Conservation (phyloP, 495 filamentous ascomycete genomes). For the Staphylotrichum tortipilum region DNA sequence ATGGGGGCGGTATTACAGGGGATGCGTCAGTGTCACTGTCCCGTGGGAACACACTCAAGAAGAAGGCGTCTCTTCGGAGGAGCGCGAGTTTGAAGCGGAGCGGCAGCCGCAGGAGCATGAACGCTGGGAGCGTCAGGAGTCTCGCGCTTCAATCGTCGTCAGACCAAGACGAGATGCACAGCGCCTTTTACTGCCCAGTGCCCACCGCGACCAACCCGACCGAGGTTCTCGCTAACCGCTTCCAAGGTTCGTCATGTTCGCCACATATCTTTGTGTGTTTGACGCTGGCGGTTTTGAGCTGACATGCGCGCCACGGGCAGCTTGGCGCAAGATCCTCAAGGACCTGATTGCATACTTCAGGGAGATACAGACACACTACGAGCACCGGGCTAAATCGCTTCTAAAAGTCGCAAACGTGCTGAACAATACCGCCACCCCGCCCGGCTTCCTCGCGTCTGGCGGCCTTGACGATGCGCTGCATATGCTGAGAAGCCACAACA, state of each 20-base stretch:
- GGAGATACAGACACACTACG: slow-evolving; percentile 86
- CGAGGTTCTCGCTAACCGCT: slow-evolving; percentile 79
- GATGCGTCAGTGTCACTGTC: slow-evolving; percentile 41
- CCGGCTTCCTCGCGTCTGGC: slow-evolving; percentile 63
- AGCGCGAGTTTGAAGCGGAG: slow-evolving; percentile 69
- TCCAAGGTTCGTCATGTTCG: slow-evolving; percentile 58
- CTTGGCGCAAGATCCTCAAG: slow-evolving; percentile 92
- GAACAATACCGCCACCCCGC: slow-evolving; percentile 66
- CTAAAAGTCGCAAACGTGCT: slow-evolving; percentile 75
- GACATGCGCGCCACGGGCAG: slow-evolving; percentile 35
- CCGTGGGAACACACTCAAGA: slow-evolving; percentile 72
- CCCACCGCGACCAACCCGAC: slow-evolving; percentile 83
- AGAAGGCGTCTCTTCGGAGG: slow-evolving; percentile 69
- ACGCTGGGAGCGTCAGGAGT: slow-evolving; percentile 74
- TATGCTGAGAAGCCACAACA: slow-evolving; percentile 74
- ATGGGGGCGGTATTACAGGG: slow-evolving; percentile 20
- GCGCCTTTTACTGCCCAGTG: slow-evolving; percentile 78
- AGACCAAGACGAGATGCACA: slow-evolving; percentile 65
- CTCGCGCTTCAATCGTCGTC: slow-evolving; percentile 54
- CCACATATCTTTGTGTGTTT: neutral
- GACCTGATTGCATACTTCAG: slow-evolving; percentile 91
- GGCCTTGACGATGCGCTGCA: slow-evolving; percentile 80
- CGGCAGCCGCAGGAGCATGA: slow-evolving; percentile 64
- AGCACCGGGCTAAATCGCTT: slow-evolving; percentile 72
- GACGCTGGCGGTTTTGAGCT: neutral